These are phyloP conservation scores for Chrysophaeum taylorii DNA, from an alignment of 352 stramenopile species.

Conservation along the genomic window DNA sequence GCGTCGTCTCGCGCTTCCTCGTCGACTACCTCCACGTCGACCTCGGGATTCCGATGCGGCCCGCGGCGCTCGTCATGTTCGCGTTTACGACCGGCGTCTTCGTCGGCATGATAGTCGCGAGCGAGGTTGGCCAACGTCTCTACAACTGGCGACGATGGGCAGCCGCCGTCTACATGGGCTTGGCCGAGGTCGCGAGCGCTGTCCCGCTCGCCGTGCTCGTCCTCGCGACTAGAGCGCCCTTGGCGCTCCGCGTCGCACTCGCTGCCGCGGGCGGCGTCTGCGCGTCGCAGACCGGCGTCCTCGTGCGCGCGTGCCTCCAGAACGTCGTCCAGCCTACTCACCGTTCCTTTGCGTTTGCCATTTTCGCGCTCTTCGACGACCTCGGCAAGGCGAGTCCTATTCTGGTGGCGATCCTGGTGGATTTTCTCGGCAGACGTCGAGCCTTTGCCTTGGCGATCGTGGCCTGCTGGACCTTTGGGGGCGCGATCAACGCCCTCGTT, in stretches of 20 bases:
- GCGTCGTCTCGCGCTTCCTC: slow-evolving; percentile 54
- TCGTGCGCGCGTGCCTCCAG: slow-evolving; percentile 47
- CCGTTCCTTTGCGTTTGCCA: slow-evolving; percentile 34
- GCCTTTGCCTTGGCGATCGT: neutral
- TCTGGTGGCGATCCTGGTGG: slow-evolving; percentile 46
- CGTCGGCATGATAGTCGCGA: slow-evolving; percentile 39
- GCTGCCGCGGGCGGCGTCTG: neutral
- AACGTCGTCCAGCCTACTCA: slow-evolving; percentile 34
- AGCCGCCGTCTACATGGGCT: neutral
- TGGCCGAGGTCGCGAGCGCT: neutral
- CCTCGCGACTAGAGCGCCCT: too few species aligned
- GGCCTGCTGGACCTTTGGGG: neutral
- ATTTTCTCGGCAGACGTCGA: slow-evolving; percentile 25
- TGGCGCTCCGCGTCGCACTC: neutral
- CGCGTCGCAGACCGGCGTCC: slow-evolving; percentile 34
- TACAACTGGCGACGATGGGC: slow-evolving; percentile 24
- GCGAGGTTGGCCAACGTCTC: slow-evolving; percentile 32
- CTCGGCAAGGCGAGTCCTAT: slow-evolving; percentile 48
- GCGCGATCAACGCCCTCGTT: neutral
- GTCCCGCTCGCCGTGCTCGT: neutral
- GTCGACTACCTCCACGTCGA: slow-evolving; percentile 56
- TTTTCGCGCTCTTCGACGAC: slow-evolving; percentile 51
- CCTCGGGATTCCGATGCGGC: slow-evolving; percentile 34
- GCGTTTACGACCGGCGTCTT: slow-evolving; percentile 49
- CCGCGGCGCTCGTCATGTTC: slow-evolving; percentile 41